Evolutionary conservation across 1,284 basidiomycete species (phyloP), one percentile per base, ranked within the genome.

Genomic region (Cronartium quercuum): DNA sequence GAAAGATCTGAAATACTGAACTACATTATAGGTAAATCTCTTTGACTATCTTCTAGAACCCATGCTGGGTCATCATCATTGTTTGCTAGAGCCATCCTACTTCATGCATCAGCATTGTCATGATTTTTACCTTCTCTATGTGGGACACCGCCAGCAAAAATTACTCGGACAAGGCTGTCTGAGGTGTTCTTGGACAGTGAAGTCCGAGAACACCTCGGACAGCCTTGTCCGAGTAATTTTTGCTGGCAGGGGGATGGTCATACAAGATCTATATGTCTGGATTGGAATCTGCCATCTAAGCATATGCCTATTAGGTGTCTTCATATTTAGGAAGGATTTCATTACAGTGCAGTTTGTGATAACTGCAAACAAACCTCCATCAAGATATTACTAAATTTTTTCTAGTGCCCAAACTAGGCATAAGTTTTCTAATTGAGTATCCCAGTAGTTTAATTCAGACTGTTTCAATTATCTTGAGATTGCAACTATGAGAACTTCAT

Each of bases 221-320:
- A n/a, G n/a, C n/a, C n/a, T n/a, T n/a, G n/a, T n/a, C n/a, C n/a
- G n/a, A n/a, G n/a, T n/a, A n/a, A n/a, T n/a, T n/a, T n/a, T n/a
- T n/a, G n/a, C n/a, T n/a, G n/a, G n/a, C n/a, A n/a, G n/a, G 34
- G 42, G 9, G 5, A 62, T 63, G 1, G 68, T 70, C 58, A 70
- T 70, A 35, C 9, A 18, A 3, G 37, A 34, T 47, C 57, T 70
- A 15, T n/a, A 68, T 40, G 51, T n/a, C 12, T 68, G 66, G 3
- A 68, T 68, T 6, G 44, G 12, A n/a, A 57, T 61, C 34, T 70
- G 68, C 68, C 68, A 70, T 7, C 68, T 10, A 40, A 70, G n/a
- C 40, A 70, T 62, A 37, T 70, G 68, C 34, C 38, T 62, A 37
- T 70, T 70, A 60, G 57, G n/a, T 21, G 29, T 60, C 57, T 34